These are phyloP conservation scores for Lactuca sativa DNA, from an alignment of 129 eudicot genomes.

Conservation along the genomic window DNA sequence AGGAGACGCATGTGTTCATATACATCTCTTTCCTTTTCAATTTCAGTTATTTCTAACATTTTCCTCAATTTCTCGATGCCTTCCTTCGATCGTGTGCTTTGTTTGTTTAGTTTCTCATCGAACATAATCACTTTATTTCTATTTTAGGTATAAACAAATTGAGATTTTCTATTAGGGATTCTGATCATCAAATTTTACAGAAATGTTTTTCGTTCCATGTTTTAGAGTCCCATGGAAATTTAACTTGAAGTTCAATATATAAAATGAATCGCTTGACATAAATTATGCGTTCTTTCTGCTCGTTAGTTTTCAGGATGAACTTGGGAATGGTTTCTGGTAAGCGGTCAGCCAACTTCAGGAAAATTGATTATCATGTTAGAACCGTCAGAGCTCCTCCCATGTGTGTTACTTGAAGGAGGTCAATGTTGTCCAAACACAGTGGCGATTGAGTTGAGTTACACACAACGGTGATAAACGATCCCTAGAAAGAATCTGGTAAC, in stretches of 20 bases:
- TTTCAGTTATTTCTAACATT: neutral
- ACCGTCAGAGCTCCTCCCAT: too few species aligned
- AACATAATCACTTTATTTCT: neutral
- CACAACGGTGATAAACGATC: too few species aligned
- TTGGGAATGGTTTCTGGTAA: neutral
- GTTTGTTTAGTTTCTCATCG: neutral
- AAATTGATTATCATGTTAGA: too few species aligned
- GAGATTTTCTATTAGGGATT: neutral
- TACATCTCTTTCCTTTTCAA: neutral
- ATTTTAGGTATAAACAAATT: conserved; percentile 1
- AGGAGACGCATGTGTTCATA: conserved; percentile 78
- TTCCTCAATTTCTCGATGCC: neutral
- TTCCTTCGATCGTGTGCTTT: neutral
- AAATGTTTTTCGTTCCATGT: neutral
- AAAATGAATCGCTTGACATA: neutral
- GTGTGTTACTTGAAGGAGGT: too few species aligned
- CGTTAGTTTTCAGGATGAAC: too few species aligned
- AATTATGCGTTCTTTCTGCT: neutral
- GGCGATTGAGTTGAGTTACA: too few species aligned
- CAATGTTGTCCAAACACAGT: too few species aligned
- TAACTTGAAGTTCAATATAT: too few species aligned
- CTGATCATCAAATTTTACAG: neutral
- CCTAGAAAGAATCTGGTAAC: too few species aligned
- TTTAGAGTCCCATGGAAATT: neutral
- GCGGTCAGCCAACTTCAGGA: too few species aligned